Base-by-base conservation (phyloP, 1,284 basidiomycete genomes). In the Neolentinus lepideus region DNA sequence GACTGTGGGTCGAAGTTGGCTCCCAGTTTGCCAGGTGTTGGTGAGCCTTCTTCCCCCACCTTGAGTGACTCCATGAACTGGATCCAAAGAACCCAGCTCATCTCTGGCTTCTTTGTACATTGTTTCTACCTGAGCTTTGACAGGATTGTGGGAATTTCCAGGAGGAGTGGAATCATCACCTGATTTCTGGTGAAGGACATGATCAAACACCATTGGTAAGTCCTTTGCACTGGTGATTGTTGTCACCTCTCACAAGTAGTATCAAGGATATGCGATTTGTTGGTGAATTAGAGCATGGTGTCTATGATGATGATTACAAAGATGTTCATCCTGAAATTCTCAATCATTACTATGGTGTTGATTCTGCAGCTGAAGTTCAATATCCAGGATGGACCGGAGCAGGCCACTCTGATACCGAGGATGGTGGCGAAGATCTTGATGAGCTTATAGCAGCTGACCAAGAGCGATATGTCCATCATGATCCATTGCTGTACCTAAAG, bases 61-160 rank as follows among this genome's bases (percentile, higher is more conserved):
- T 79, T 0, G 74, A 74, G 54, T 27, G 59, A 0, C 54, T 66
- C 1, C 75, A 77, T 59, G 25, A 54, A 0, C 67, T 79, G 0
- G 60, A 75, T 29, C 45, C 59, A 0, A 29, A 55, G 0, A 64
- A 74, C 27, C 56, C 66, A 0, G 1, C 56, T 1, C 75, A 80
- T 58, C 54, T 75, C 0, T 79, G 77, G 77, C 67, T 78, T 0
- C 59, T 79, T 0, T 75, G 78, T 50, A 38, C 51, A 10, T 62
- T 79, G 0, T 79, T 78, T 55, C 64, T 78, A 2, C 56, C 63
- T 2, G 31, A 51, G 0, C 71, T 80, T 24, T 72, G 78, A 35
- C 21, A 52, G 0, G 73, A 78, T 56, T 76, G 73, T 52, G 2
- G 64, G 2, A 47, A 55, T 1, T 79, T 76, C 48, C 57, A 62